Evolutionary conservation across 768 basidiomycete genomes (phyloP), one percentile per base, ranked within the genome.

Genomic region (Xerocomellus amylosporus): DNA sequence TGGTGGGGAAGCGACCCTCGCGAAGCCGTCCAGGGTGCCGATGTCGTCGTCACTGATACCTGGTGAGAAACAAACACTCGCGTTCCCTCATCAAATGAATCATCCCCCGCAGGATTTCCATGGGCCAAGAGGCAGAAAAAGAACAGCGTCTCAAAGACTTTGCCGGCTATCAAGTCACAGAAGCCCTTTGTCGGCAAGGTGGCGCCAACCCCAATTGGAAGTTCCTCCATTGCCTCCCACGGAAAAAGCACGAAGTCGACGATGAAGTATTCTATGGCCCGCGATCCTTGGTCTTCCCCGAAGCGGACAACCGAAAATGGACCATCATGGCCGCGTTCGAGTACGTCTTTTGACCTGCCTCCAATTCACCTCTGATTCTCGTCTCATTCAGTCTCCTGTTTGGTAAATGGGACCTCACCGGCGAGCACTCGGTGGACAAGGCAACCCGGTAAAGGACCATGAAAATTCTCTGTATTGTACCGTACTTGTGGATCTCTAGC

Each of bases 61-160:
- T 99, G 96, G 93, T 92, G 55, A 53, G 79, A 68, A 43, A 40
- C 17, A 22, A 24, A 10, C 17, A 1, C 6, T 4, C 24, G 4
- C 28, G 13, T 19, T 12, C 8, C 26, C 8, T 28, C 46, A 22
- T 45, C 15, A 6, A 24, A 8, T 46, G 38, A 20, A 17, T 15
- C 17, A 22, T 46, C 17, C 2, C 17, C 12, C 26, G 14, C 64
- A 95, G 93, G 94, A 93, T 98, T 59, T 98, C 96, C 2, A 98
- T 99, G 97, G 97, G 97, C 17, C 93, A 97, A 72, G 97, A 98
- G 72, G 88, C 86, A 1, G 94, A 98, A 71, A 93, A 94, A 59
- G 90, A 77, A 31, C 85, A 92, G 61, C 85, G 96, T 15, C 70
- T 96, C 40, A 75, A 82, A 46, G 96, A 92, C 54, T 99, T 99